A percentile compares a stretch with the other conserved stretches of the same genome.
Conservation (phyloP, 108 stramenopile genomes). For the Hondaea fermentalgiana region DNA sequence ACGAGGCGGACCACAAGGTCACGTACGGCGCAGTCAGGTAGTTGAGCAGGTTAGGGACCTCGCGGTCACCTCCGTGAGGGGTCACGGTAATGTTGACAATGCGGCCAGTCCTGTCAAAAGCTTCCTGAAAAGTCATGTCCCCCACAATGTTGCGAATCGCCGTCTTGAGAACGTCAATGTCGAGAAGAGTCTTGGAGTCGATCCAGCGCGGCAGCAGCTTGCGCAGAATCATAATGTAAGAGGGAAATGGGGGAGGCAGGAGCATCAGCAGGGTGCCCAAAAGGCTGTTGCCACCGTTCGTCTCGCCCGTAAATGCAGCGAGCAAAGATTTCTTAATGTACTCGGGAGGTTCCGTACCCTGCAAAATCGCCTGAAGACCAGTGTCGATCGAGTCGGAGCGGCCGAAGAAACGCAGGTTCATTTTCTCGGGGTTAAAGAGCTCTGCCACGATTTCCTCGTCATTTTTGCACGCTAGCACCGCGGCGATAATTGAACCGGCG, state of each 20-base stretch:
- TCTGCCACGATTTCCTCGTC: slow-evolving; percentile 79
- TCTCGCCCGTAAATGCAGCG: background rate
- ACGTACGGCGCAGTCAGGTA: slow-evolving; percentile 97
- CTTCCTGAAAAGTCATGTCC: slow-evolving; percentile 91
- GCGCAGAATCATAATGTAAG: background rate
- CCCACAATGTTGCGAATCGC: slow-evolving; percentile 73
- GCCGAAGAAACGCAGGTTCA: slow-evolving; percentile 69
- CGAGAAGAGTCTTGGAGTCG: slow-evolving; percentile 71
- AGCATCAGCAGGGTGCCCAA: background rate
- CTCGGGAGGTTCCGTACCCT: background rate
- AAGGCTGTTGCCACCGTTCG: background rate
- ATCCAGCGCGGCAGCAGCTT: slow-evolving; percentile 20
- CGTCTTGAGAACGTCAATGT: slow-evolving; percentile 79
- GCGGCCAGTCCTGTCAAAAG: slow-evolving; percentile 91
- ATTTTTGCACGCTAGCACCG: slow-evolving; percentile 79
- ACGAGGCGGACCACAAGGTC: slow-evolving; percentile 87
- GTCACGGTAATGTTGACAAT: slow-evolving; percentile 96
- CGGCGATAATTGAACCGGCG: slow-evolving; percentile 85
- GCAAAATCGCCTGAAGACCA: background rate
- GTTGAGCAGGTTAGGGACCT: slow-evolving; percentile 84
- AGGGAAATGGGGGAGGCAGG: background rate
- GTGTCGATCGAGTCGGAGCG: slow-evolving; percentile 7
- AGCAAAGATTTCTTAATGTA: background rate
- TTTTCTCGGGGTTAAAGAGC: slow-evolving; percentile 58
- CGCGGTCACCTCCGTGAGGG: slow-evolving; percentile 65